phyloP scores from a whole-genome alignment of 495 filamentous ascomycete species.

The Penicillium steckii region DNA sequence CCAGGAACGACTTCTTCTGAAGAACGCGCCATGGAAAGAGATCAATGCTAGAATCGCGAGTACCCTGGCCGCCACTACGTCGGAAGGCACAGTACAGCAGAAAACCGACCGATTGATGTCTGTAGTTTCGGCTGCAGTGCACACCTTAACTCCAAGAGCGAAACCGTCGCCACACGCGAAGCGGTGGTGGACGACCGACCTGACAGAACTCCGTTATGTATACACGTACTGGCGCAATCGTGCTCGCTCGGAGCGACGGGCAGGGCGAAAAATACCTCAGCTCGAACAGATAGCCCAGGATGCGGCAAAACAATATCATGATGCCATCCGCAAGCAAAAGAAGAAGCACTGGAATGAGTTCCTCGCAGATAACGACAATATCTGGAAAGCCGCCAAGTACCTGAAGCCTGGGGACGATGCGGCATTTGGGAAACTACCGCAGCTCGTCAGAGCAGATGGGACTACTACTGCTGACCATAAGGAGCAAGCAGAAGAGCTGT shows the following conservation, averaged over 20 bases:
- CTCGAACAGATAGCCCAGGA: constrained; percentile 16
- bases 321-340: constrained; percentile 23
- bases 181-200: constrained; percentile 14
- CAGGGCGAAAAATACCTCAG: constrained; percentile 8
- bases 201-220: constrained; percentile 10
- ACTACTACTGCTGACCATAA: constrained; percentile 15
- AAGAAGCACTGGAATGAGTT: constrained; percentile 25
- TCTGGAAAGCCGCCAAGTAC: constrained; percentile 24
- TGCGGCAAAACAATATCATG: constrained; percentile 20
- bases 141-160: constrained; percentile 11
- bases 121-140: constrained; percentile 1
- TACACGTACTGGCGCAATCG: constrained; percentile 12
- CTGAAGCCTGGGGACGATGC: constrained; percentile 18
- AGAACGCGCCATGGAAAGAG: constrained; percentile 30
- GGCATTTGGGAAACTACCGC: constrained; percentile 16
- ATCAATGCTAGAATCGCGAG: constrained; percentile 22
- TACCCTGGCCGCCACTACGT: constrained; percentile 11
- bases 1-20: constrained; percentile 24
- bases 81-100: constrained; percentile 18
- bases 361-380: constrained; percentile 22
- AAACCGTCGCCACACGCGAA: constrained; percentile 16
- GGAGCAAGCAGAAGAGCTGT: constrained; percentile 21
- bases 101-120: too few relatives aligned
- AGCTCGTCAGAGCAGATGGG: constrained; percentile 13
- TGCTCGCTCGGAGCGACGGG: constrained; percentile 10